phyloP scores from a whole-genome alignment of 2,329 filamentous ascomycete genomes.

The Leptographium lundbergii region DNA sequence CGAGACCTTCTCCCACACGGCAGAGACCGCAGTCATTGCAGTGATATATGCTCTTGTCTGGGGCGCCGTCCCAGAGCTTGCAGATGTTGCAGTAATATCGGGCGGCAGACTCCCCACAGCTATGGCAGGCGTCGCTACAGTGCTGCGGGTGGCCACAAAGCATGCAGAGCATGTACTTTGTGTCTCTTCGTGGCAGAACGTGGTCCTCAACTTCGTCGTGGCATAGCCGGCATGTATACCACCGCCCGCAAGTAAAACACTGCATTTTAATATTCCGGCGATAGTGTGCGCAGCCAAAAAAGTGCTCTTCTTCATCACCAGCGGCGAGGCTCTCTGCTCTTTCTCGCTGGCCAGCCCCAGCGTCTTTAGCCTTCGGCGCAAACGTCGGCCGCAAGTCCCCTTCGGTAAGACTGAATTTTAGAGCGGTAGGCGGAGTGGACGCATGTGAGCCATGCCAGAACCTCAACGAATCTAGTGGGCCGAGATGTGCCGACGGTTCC shows the following conservation, averaged over 20 bases:
- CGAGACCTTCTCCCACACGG: conserved; percentile 75
- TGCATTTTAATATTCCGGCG: conserved; percentile 92
- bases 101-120: conserved; percentile 65
- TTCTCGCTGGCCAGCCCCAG: conserved; percentile 28
- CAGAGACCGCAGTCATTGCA: conserved; percentile 95
- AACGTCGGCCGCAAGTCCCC: conserved; percentile 58
- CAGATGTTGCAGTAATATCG: conserved; percentile 91
- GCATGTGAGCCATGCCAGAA: conserved; percentile 38
- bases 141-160: conserved; percentile 75
- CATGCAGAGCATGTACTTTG: conserved; percentile 97
- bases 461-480: conserved; percentile 40
- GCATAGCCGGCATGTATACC: conserved; percentile 93
- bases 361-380: conserved; percentile 35
- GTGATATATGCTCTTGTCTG: conserved; percentile 85
- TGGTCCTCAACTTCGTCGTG: conserved; percentile 79
- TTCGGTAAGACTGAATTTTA: conserved; percentile 38
- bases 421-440: conserved; percentile 21
- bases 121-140: conserved; percentile 63
- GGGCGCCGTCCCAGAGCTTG: conserved; percentile 94
- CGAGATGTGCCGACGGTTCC: conserved; percentile 24
- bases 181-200: conserved; percentile 65
- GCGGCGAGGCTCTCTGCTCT: not conserved
- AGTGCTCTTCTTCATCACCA: conserved; percentile 16
- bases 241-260: conserved; percentile 76
- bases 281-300: conserved; percentile 82